Conservation (phyloP, 768 basidiomycete species). For the Heimioporus sp. region DNA sequence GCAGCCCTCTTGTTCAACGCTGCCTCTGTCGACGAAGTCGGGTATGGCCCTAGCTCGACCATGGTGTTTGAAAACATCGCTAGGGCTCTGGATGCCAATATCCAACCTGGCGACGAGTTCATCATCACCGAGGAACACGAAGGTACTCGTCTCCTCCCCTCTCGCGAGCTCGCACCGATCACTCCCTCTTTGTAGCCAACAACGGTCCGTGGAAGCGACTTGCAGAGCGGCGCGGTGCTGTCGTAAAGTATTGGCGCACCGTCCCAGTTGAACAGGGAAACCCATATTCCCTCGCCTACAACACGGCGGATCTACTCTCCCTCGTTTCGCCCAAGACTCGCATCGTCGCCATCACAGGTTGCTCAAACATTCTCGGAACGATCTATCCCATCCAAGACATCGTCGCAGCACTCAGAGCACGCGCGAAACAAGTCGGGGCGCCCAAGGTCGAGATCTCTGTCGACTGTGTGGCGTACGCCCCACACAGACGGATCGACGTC, state of each 20-base stretch:
- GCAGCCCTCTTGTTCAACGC: slow-evolving; percentile 66
- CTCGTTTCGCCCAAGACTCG: slow-evolving; percentile 66
- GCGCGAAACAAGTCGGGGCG: slow-evolving; percentile 51
- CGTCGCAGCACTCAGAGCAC: slow-evolving; percentile 47
- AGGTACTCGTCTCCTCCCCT: slow-evolving; percentile 39
- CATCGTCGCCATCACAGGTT: slow-evolving; percentile 70
- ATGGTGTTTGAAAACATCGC: slow-evolving; percentile 69
- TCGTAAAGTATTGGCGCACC: slow-evolving; percentile 59
- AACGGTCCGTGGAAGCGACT: slow-evolving; percentile 75
- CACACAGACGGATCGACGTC: slow-evolving; percentile 70
- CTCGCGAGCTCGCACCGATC: not conserved
- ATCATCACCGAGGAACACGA: slow-evolving; percentile 82
- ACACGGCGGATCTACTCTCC: slow-evolving; percentile 54
- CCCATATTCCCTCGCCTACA: slow-evolving; percentile 61
- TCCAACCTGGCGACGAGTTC: slow-evolving; percentile 66
- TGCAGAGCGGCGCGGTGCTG: slow-evolving; percentile 52
- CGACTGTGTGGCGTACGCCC: slow-evolving; percentile 80
- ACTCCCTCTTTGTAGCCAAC: slow-evolving; percentile 50
- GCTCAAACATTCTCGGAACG: slow-evolving; percentile 74
- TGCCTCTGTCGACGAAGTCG: slow-evolving; percentile 57
- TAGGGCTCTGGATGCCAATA: slow-evolving; percentile 52
- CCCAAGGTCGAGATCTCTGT: slow-evolving; percentile 64
- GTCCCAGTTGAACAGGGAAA: slow-evolving; percentile 50
- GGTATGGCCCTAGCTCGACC: slow-evolving; percentile 66
- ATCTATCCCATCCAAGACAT: slow-evolving; percentile 59